Base-by-base conservation (phyloP, 2,329 filamentous ascomycete genomes). In the Aspergillus versicolor region DNA sequence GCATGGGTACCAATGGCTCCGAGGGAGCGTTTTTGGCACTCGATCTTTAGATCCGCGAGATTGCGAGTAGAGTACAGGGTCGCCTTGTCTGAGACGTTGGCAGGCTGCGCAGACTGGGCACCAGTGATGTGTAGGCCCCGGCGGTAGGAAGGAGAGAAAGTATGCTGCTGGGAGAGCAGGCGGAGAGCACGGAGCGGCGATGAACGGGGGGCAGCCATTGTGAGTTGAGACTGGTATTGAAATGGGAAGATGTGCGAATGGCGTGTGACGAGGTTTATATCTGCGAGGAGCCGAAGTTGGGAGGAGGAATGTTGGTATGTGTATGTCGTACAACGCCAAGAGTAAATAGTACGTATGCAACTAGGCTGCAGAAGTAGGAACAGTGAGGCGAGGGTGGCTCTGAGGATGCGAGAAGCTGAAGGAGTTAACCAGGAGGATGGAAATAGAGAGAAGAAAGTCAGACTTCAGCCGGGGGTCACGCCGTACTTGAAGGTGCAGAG, bases 101-200 rank as follows among this genome's bases (percentile, higher is more conserved):
- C 66, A 70, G 77, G 62, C 74, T 83, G 66, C 59, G 81, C 84
- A 50, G 83, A 83, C 27, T 83, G 77, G 40, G 81, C 80, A 54
- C 84, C 84, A 37, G 84, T 87, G 75, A 86, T 85, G 73, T 83
- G 82, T 49, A 87, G 78, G 56, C 73, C 70, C 63, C 84, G 84
- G 64, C 75, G 75, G 57, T 71, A 61, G 54, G 63, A 58, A 22
- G 75, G 69, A 22, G 67, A 64, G 44, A 70, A 65, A 8, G 63
- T 64, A 54, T 67, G 66, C 48, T 76, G 72, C 62, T 75, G 70
- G 5, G 75, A 74, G 21, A 79, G 71, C 61, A 72, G 66, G 63
- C 76, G 76, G 37, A 80, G 68, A 59, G 75, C 76, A 60, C 77
- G 77, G 54, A 80, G 65, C 13, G 77, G 79, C 32, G 72, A 71